Conservation (phyloP, 805 yeast species). For the Pichia pseudocactophila region DNA sequence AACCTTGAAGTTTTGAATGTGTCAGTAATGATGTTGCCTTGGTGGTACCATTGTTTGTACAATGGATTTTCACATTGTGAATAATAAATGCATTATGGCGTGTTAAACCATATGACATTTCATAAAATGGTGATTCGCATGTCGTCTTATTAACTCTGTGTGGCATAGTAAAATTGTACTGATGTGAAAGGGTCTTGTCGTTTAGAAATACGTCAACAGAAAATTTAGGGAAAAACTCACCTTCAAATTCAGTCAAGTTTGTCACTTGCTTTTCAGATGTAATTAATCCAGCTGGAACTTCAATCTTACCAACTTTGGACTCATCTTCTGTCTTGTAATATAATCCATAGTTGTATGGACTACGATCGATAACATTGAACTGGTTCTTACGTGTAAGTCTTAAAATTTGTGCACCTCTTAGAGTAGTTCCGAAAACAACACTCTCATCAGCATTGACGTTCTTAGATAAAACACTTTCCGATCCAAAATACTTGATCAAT, state of each 20-base stretch:
- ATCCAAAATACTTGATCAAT: conserved; percentile 45
- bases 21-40: conserved; percentile 15
- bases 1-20: conserved; percentile 30
- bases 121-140: conserved; percentile 33
- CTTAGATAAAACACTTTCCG: conserved; percentile 44
- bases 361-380: conserved; percentile 24
- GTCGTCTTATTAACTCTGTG: conserved; percentile 25
- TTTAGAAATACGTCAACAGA: conserved; percentile 28
- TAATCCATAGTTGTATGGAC: conserved; percentile 4
- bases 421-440: conserved; percentile 82
- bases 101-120: conserved; percentile 12
- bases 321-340: not conserved
- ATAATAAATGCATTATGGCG: conserved; percentile 37
- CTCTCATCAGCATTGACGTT: conserved; percentile 95
- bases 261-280: conserved; percentile 1
- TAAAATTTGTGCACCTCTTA: conserved; percentile 71
- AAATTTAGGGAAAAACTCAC: conserved; percentile 19
- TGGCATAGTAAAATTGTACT: conserved; percentile 16
- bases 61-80: conserved; percentile 31
- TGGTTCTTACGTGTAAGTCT: conserved; percentile 57
- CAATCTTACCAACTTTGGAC: not conserved
- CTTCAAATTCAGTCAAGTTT: conserved; percentile 7
- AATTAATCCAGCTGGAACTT: conserved; percentile 5
- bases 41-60: conserved; percentile 9
- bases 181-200: conserved; percentile 5